Evolutionary conservation across 371 early-diverging fungal genomes (phyloP).

Genomic region (Zopfochytrium polystomum): DNA sequence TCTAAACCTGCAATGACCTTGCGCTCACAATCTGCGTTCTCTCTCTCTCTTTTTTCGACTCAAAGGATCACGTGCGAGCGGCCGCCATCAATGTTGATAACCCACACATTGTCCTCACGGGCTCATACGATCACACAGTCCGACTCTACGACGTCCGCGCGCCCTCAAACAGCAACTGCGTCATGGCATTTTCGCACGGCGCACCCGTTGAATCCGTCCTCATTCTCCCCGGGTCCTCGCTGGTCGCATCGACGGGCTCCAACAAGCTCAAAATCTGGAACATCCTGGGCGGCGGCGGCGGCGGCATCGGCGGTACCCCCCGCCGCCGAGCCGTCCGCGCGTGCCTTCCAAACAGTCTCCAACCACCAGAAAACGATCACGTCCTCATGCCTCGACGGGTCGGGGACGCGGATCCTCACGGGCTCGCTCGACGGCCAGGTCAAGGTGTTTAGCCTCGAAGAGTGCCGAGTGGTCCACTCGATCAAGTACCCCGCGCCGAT

Average conservation of each 20-base stretch:
- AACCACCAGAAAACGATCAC: constrained; percentile 96
- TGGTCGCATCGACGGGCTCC: constrained; percentile 69
- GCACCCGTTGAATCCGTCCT: constrained; percentile 85
- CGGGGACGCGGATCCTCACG: constrained; percentile 71
- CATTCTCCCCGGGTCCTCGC: constrained; percentile 78
- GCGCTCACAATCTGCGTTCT: too few species aligned
- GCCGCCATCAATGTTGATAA: constrained; percentile 71
- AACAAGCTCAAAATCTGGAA: constrained; percentile 83
- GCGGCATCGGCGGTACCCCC: too few species aligned
- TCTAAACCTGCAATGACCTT: too few species aligned
- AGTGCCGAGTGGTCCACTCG: constrained; percentile 81
- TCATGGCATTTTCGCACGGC: constrained; percentile 78
- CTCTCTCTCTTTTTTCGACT: too few species aligned
- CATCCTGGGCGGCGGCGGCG: constrained; percentile 74
- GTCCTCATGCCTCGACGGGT: constrained; percentile 74
- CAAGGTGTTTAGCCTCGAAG: constrained; percentile 83
- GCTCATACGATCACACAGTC: constrained; percentile 94
- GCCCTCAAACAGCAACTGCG: constrained; percentile 58
- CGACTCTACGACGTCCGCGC: constrained; percentile 86
- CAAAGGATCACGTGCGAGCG: constrained; percentile 78
- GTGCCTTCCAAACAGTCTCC: constrained; percentile 66
- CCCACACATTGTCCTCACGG: constrained; percentile 76
- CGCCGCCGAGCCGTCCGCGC: too few species aligned
- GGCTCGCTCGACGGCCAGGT: constrained; percentile 94
- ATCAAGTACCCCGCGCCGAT: constrained; percentile 91